Evolutionary conservation across 1,284 basidiomycete genomes (phyloP), one percentile per base, ranked within the genome.

Genomic region (Schizophyllum commune): DNA sequence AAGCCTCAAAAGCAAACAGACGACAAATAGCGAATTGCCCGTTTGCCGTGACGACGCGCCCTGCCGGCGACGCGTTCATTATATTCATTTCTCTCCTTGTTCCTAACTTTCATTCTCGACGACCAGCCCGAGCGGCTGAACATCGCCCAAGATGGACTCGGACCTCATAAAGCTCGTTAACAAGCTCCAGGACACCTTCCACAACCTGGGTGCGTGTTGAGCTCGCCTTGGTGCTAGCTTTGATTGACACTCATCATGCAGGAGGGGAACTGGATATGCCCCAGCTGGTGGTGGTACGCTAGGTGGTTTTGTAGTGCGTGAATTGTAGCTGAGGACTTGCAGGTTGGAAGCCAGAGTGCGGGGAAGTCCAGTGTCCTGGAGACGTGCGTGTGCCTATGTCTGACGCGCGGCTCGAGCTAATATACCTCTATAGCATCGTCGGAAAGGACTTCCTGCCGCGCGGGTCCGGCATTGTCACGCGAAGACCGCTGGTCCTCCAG

Each of bases 151-250:
- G 65, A 93, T 96, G 94, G 94, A 96, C 75, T 85, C 89, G 59
- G 95, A 98, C 75, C 86, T 98, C 68, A 99, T 98, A 69, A 88
- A 90, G 68, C 85, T 98, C 22, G 96, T 98, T 59, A 98, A 98
- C 79, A 91, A 90, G 78, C 88, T 99, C 56, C 96, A 98, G 77
- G 90, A 92, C 68, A 92, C 89, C 60, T 92, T 92, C 76, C 83
- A 79, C 72, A 91, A 91, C 70, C 82, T 92, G 60, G 89, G 90
- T 89, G 64, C 66, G 86, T 78, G 58, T 56, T 58, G 55, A 52
- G 61, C 59, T 32, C 61, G 19, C 27, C 58, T 62, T 59, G 58
- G 55, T 58, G 61, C 59, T 62, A 57, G 63, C 17, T 62, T 61
- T 61, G 61, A 34, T 56, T 58, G 62, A 62, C 65, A 63, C 59